Evolutionary conservation across 345 rosid genomes (phyloP).

Genomic region (Pistacia vera): DNA sequence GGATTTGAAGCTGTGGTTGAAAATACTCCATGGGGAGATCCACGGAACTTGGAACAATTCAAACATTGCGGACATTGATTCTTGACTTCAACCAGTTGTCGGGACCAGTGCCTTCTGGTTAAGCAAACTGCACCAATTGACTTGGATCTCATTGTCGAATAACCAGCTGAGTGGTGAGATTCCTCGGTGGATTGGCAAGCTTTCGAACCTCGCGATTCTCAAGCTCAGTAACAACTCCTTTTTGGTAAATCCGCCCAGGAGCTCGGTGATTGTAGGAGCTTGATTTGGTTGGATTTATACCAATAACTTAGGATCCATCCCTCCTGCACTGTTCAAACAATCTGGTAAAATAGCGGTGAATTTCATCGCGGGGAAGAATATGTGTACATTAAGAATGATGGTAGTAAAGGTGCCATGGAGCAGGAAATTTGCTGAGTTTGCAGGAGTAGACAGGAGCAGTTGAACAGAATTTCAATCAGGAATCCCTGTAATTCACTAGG

Average conservation of each 20-base stretch:
- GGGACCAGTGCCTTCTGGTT: slow-evolving; percentile 67
- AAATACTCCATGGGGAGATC: slow-evolving; percentile 79
- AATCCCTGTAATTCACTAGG: slow-evolving; percentile 85
- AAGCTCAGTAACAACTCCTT: slow-evolving; percentile 92
- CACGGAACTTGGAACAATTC: slow-evolving; percentile 60
- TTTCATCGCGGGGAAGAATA: slow-evolving; percentile 79
- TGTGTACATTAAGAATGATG: slow-evolving; percentile 76
- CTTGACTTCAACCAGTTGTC: slow-evolving; percentile 86
- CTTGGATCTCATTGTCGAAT: slow-evolving; percentile 92
- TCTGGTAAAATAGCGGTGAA: slow-evolving; percentile 84
- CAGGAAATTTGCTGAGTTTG: slow-evolving; percentile 92
- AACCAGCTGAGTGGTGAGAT: slow-evolving; percentile 75
- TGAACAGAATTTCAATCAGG: slow-evolving; percentile 62
- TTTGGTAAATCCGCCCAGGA: slow-evolving; percentile 76
- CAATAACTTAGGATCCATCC: slow-evolving; percentile 76
- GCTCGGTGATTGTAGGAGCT: slow-evolving; percentile 87
- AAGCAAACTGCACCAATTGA: slow-evolving; percentile 74
- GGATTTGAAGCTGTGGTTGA: slow-evolving; percentile 86
- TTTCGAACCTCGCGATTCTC: slow-evolving; percentile 77
- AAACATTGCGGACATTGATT: slow-evolving; percentile 68
- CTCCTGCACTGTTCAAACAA: slow-evolving; percentile 75
- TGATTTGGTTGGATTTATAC: slow-evolving; percentile 95
- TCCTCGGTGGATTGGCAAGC: slow-evolving; percentile 76
- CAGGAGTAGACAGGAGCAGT: slow-evolving; percentile 69
- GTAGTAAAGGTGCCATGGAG: slow-evolving; percentile 86